Evolutionary conservation across 192 early-diverging fungal species (phyloP), one percentile per base, ranked within the genome.

Genomic region (Linnemannia hyalina): DNA sequence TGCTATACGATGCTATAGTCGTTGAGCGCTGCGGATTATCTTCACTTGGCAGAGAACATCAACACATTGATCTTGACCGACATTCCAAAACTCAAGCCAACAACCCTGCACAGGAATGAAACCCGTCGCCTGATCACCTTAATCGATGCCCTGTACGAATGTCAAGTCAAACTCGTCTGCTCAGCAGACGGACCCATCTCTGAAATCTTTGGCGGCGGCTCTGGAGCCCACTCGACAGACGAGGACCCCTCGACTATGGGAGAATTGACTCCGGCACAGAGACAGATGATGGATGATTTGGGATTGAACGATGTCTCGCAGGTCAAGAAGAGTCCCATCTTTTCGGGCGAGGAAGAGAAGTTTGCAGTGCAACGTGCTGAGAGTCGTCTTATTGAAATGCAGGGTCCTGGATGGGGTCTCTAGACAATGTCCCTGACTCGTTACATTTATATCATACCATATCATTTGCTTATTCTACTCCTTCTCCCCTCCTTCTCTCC

Each of bases 351-450:
- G 60, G 98, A 99, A 85, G 98, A 99, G 83, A 93, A 94, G 16
- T 99, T 99, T 94, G 97, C 98, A 20, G 98, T 99, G 76, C 95
- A 97, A 89, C 90, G 98, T 69, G 97, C 98, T 8, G 86, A 98
- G 42, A 97, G 96, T 68, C 93, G 98, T 32, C 83, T 99, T 49
- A 93, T 96, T 46, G 96, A 99, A 89, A 99, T 99, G 98, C 97
- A 95, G 70, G 94, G 94, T 35, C 89, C 89, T 54, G 89, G 93
- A 57, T 97, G 96, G 96, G 91, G 83, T 13, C 74, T 85, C 1
- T 85, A 77, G 22, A 73, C 23, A 11, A 5, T 49, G 8, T 49
- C 23, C n/a, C 5, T 26, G 6, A 3, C 8, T 26, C 9, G 6
- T 10, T 57, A 26, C 49, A 52, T 57, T 26, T 57, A 57, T 23